Evolutionary conservation across 345 rosid genomes (phyloP).

Genomic region (Brassica incana): DNA sequence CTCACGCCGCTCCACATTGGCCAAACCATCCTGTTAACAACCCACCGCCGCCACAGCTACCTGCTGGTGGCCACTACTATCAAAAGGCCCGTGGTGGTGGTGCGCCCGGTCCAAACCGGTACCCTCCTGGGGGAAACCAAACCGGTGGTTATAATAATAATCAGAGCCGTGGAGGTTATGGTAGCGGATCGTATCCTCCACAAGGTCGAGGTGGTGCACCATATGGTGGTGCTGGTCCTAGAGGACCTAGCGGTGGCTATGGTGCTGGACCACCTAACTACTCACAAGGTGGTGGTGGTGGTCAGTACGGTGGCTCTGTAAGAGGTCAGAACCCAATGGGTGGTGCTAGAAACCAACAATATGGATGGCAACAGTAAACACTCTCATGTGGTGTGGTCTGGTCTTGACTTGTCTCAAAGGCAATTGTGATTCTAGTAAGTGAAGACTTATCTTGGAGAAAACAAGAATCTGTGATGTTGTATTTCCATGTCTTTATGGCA

Average conservation of each 20-base stretch:
- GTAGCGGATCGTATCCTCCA: slow-evolving; percentile 73
- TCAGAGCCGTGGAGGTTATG: slow-evolving; percentile 63
- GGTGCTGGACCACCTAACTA: slow-evolving; percentile 75
- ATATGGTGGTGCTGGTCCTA: slow-evolving; percentile 65
- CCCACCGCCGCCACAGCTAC: slow-evolving; percentile 55
- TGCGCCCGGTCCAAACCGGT: slow-evolving; percentile 63
- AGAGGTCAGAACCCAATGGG: slow-evolving; percentile 88
- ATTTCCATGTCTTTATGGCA: slow-evolving; percentile 25
- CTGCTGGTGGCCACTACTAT: slow-evolving; percentile 71
- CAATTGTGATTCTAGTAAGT: slow-evolving; percentile 17
- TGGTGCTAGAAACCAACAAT: slow-evolving; percentile 84
- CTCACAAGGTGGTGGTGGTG: slow-evolving; percentile 63
- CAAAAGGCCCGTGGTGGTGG: slow-evolving; percentile 74
- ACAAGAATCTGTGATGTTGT: slow-evolving; percentile 49
- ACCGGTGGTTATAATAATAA: slow-evolving; percentile 54
- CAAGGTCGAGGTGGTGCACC: slow-evolving; percentile 85
- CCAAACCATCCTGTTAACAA: slow-evolving; percentile 54
- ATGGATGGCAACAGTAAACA: slow-evolving; percentile 70
- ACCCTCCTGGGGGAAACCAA: slow-evolving; percentile 62
- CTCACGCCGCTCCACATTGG: slow-evolving; percentile 62
- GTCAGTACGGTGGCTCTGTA: slow-evolving; percentile 67
- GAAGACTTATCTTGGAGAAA: background rate
- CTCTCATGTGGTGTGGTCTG: slow-evolving; percentile 7
- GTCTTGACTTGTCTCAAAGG: slow-evolving; percentile 15
- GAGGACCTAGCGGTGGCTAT: slow-evolving; percentile 61